Base-by-base conservation (phyloP, 371 early-diverging fungal species). In the Mortierella polycephala region DNA sequence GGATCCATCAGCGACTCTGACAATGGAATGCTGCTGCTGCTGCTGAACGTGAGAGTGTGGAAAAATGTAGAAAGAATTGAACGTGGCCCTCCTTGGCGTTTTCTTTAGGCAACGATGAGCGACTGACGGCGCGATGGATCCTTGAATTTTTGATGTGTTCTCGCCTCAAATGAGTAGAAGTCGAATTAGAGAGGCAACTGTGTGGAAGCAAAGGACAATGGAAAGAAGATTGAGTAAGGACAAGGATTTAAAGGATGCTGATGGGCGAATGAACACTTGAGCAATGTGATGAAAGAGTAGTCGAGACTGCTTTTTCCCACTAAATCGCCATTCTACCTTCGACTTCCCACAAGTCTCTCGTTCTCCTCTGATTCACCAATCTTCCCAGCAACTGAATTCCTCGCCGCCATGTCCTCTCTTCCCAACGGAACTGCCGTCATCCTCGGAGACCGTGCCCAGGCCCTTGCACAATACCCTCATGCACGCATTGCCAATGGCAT, bases 401-500 rank as follows among this genome's bases (percentile, higher is more conserved):
- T 7, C 11, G 12, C 7, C 23, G 46, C 45, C 18, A 58, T 59
- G 67, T 55, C 67, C 18, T 1, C 55, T 41, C 61, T 63, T n/a
- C 46, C 52, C 42, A 89, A 90, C 81, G 90, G 91, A 59, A 55
- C 58, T 9, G 66, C 85, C 18, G 67, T 85, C 69, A 73, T 87
- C 30, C 85, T 89, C 59, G 42, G 59, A 30, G 85, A 84, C 65
- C 79, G 85, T 41, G 91, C 91, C n/a, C 86, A 77, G 55, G 86
- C 88, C 47, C 81, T 89, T 57, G 92, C 92, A 10, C 83, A 84
- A 53, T 91, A 91, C 71, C 92, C 92, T 5, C 91, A 90, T 70
- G 89, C 88, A 12, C 83, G 90, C 68, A 79, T 79, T 30, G 84
- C 68, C 57, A 82, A 82, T 60, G 86, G 86, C 60, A 62, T 88